Evolutionary conservation across 495 filamentous ascomycete species (phyloP).

Genomic region (Podospora tetraspora): DNA sequence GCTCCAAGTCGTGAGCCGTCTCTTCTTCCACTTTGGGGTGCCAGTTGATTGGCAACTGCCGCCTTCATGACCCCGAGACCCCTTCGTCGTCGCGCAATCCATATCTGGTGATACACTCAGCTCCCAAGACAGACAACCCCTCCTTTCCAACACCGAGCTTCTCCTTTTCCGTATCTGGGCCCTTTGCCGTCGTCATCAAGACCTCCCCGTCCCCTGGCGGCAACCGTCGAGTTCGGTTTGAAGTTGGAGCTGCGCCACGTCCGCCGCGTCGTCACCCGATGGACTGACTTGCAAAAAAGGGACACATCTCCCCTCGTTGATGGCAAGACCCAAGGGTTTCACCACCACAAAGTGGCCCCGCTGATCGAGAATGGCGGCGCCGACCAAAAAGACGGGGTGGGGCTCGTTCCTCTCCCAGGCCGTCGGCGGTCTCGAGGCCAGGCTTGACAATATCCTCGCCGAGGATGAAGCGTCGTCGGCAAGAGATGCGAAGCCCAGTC

Average conservation of each 20-base stretch:
- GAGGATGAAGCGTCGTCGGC: conserved; percentile 53
- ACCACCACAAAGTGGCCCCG: background rate
- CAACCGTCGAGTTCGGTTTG: background rate
- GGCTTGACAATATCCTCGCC: conserved; percentile 84
- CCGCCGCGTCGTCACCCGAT: conserved; percentile 3
- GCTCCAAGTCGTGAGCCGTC: conserved; percentile 1
- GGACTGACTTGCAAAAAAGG: conserved; percentile 1
- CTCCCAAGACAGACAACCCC: background rate
- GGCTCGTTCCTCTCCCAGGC: conserved; percentile 86
- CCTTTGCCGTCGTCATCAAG: background rate
- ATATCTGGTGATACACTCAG: background rate
- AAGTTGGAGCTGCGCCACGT: conserved; percentile 3
- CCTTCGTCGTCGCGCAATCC: background rate
- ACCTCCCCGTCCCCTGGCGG: background rate
- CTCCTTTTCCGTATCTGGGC: too few relatives aligned
- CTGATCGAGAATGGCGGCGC: conserved; percentile 24
- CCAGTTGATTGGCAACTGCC: conserved; percentile 4
- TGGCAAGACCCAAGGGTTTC: background rate
- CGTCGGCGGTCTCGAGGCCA: conserved; percentile 88
- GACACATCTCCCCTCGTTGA: conserved; percentile 4
- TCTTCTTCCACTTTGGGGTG: conserved; percentile 4
- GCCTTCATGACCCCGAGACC: background rate
- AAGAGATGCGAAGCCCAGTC: conserved; percentile 24
- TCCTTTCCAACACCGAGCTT: background rate
- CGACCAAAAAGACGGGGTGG: conserved; percentile 53